Evolutionary conservation across 2,329 filamentous ascomycete species (phyloP).

Genomic region (Pezicula rhizophila): DNA sequence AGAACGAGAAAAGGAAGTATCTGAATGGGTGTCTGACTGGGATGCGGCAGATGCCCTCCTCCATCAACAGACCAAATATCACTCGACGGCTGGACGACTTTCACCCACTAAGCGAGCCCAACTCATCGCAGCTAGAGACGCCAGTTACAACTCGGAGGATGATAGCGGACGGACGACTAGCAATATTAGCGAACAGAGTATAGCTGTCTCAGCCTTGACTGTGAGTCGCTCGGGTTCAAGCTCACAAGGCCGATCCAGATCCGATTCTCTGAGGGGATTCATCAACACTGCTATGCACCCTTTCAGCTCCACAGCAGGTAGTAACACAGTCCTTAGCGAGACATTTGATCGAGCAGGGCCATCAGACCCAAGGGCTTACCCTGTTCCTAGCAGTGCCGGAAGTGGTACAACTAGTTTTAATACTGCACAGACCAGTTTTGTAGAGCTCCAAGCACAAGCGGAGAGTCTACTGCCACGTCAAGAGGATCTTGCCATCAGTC

Average conservation of each 20-base stretch:
- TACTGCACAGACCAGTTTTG: conserved; percentile 26
- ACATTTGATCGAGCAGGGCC: conserved; percentile 12
- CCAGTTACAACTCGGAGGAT: conserved; percentile 22
- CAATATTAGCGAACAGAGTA: conserved; percentile 27
- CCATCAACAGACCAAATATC: conserved; percentile 20
- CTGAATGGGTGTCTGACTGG: conserved; percentile 32
- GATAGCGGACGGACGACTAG: conserved; percentile 26
- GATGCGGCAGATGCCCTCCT: conserved; percentile 27
- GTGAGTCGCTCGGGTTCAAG: conserved; percentile 22
- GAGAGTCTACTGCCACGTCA: conserved; percentile 23
- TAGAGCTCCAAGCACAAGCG: conserved; percentile 21
- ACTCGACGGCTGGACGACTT: conserved; percentile 22
- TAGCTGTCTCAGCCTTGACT: conserved; percentile 15
- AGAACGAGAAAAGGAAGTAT: conserved; percentile 26
- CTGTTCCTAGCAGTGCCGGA: conserved; percentile 18
- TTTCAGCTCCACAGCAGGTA: conserved; percentile 16
- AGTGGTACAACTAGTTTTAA: conserved; percentile 20
- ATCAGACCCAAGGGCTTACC: conserved; percentile 1
- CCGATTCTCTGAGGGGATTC: conserved; percentile 25
- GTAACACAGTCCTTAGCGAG: conserved; percentile 12
- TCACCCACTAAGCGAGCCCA: conserved; percentile 26
- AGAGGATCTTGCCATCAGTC: conserved; percentile 4
- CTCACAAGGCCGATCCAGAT: conserved; percentile 20
- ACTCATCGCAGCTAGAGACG: conserved; percentile 17
- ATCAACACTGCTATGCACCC: conserved; percentile 21